Percentiles rank a stretch among this genome's conserved stretches.
These are phyloP conservation scores for Metrosideros polymorpha DNA, from an alignment of 441 rosid genomes.

Conservation along the genomic window DNA sequence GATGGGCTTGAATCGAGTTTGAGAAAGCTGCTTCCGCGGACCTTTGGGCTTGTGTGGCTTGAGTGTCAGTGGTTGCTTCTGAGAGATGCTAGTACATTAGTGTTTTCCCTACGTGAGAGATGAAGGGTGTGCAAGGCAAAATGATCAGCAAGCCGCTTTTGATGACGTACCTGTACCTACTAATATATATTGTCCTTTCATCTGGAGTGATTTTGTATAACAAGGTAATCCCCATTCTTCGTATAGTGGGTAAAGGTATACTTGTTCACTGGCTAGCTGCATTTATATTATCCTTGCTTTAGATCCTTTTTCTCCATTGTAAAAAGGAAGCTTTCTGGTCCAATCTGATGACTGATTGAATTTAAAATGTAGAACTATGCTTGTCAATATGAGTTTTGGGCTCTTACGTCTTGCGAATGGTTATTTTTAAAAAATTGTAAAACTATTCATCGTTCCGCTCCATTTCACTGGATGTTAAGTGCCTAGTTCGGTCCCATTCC, in stretches of 20 bases:
- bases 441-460: not conserved
- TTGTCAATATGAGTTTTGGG: not conserved
- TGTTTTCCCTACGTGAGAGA: not conserved
- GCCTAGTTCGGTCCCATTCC: not conserved
- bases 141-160: slow-evolving; percentile 72
- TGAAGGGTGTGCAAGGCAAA: slow-evolving; percentile 1
- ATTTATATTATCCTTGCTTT: not conserved
- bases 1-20: not conserved
- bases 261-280: not conserved
- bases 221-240: slow-evolving; percentile 41
- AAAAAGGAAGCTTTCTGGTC: not conserved
- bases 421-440: not conserved
- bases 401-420: not conserved
- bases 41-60: not conserved
- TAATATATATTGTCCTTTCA: slow-evolving; percentile 82
- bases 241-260: not conserved
- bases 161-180: slow-evolving; percentile 73
- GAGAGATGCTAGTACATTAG: not conserved
- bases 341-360: not conserved
- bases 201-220: slow-evolving; percentile 92
- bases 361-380: not conserved
- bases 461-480: not conserved
- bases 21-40: not conserved
- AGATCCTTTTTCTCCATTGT: not conserved
- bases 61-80: not conserved